Evolutionary conservation across 306 rosid species (phyloP).

Genomic region (Prunus dulcis): DNA sequence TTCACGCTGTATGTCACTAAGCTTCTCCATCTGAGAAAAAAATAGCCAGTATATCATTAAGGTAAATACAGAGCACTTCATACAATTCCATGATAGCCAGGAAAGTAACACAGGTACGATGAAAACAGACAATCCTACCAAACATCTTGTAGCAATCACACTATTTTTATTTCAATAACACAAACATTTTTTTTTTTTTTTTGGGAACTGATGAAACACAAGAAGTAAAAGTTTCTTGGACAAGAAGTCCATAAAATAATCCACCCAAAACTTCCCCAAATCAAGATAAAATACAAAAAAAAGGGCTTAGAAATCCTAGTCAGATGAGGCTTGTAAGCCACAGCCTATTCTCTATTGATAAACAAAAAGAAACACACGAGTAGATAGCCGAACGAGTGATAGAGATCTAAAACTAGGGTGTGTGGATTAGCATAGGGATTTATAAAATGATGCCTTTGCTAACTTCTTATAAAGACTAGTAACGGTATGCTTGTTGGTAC

Average conservation of each 20-base stretch:
- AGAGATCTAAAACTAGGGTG: too few relatives aligned
- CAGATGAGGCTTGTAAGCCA: too few relatives aligned
- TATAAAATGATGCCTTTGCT: neutral
- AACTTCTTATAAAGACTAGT: neutral
- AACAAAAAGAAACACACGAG: too few relatives aligned
- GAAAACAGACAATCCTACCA: neutral
- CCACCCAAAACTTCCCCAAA: neutral
- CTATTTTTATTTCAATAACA: neutral
- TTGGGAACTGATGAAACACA: neutral
- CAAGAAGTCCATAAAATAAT: neutral
- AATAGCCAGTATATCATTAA: neutral
- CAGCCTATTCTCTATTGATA: too few relatives aligned
- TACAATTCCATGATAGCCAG: neutral
- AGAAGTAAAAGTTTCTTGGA: neutral
- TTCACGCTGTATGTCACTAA: conserved; percentile 30
- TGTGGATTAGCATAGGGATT: too few relatives aligned
- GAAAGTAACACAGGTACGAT: neutral
- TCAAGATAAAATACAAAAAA: neutral
- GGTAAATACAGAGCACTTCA: neutral
- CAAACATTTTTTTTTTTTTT: neutral
- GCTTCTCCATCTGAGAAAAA: conserved; percentile 11
- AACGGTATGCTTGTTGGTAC: neutral
- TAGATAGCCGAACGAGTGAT: too few relatives aligned
- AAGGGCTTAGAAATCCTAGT: too few relatives aligned
- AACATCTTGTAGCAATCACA: neutral